Percentiles rank a stretch among this genome's conserved stretches.
These are phyloP conservation scores for Aspergillus sojae DNA, from an alignment of 2,329 filamentous ascomycete genomes.

Conservation along the genomic window DNA sequence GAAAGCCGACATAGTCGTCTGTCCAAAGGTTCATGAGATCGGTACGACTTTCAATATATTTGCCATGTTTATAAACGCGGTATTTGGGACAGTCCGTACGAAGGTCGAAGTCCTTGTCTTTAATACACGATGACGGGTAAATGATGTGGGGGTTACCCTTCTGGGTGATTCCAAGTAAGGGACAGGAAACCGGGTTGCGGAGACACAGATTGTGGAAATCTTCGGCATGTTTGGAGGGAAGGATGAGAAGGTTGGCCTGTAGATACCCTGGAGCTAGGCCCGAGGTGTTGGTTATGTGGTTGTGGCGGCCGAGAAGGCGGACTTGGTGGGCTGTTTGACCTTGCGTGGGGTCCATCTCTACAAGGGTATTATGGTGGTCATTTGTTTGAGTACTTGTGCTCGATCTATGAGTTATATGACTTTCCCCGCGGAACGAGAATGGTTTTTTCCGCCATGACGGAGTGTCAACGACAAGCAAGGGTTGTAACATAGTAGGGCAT, in stretches of 20 bases:
- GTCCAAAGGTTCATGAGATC: slow-evolving; percentile 59
- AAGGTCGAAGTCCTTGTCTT: slow-evolving; percentile 52
- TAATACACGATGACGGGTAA: slow-evolving; percentile 26
- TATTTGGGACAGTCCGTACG: slow-evolving; percentile 62
- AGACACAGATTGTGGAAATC: slow-evolving; percentile 63
- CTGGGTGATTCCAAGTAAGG: slow-evolving; percentile 55
- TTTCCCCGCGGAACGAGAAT: not conserved
- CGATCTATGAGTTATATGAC: not conserved
- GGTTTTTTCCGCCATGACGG: not conserved
- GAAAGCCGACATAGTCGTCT: slow-evolving; percentile 61
- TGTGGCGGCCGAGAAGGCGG: slow-evolving; percentile 49
- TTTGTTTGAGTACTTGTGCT: not conserved
- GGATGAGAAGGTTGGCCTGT: slow-evolving; percentile 65
- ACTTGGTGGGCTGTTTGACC: slow-evolving; percentile 37
- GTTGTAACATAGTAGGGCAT: too few species aligned
- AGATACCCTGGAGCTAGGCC: slow-evolving; percentile 59
- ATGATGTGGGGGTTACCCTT: slow-evolving; percentile 41
- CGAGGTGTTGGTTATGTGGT: slow-evolving; percentile 51
- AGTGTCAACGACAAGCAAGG: not conserved
- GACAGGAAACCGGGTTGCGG: slow-evolving; percentile 65
- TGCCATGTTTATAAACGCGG: slow-evolving; percentile 58
- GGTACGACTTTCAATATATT: slow-evolving; percentile 39
- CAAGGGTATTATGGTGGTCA: not conserved
- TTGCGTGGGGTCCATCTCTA: not conserved
- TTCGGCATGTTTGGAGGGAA: slow-evolving; percentile 58